phyloP scores from a whole-genome alignment of 2,329 filamentous ascomycete species.

The Neopestalotiopsis sp. region DNA sequence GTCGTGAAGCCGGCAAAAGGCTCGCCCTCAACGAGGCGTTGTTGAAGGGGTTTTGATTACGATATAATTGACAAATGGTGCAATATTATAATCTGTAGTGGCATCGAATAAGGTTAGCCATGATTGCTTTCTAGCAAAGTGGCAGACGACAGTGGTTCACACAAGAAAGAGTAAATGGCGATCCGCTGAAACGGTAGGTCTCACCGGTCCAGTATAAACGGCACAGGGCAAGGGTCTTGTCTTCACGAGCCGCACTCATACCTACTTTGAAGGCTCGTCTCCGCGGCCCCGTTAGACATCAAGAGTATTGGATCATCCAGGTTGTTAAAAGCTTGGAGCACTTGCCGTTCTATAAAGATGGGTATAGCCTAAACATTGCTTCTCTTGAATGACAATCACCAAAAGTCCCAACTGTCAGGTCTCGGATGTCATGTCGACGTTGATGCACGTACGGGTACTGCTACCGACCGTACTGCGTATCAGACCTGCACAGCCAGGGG shows the following conservation, averaged over 20 bases:
- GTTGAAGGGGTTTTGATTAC: neutral
- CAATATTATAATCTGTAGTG: neutral
- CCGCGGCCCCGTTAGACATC: neutral
- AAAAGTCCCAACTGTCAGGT: neutral
- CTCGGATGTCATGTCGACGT: neutral
- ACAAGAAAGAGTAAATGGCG: neutral
- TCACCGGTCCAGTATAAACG: neutral
- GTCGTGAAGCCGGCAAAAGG: neutral
- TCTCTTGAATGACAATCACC: too few relatives aligned
- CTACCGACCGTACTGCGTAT: neutral
- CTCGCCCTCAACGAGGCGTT: neutral
- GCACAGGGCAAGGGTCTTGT: neutral
- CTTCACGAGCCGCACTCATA: neutral
- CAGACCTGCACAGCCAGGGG: neutral
- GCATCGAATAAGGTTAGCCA: neutral
- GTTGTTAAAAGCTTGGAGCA: neutral
- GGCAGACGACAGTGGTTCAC: neutral
- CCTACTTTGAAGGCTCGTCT: neutral
- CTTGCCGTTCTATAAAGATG: neutral
- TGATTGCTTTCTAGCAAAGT: neutral
- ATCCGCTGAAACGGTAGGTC: slow-evolving; percentile 1
- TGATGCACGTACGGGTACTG: neutral
- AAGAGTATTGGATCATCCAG: neutral
- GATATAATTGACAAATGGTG: neutral
- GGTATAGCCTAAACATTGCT: neutral